Conservation (phyloP, 495 filamentous ascomycete species). For the Penicillium bovifimosum region DNA sequence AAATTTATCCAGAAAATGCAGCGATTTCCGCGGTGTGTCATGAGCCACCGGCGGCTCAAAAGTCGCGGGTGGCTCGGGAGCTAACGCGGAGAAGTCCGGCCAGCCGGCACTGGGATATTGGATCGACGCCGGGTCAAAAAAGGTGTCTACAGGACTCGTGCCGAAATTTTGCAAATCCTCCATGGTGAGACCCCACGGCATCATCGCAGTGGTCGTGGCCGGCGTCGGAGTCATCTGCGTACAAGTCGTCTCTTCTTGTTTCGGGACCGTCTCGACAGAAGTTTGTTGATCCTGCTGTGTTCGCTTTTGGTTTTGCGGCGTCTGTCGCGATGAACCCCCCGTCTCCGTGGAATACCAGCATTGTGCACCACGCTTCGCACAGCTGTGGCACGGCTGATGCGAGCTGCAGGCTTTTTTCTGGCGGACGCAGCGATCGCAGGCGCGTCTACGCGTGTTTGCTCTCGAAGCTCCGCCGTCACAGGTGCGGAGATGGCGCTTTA, state of each 20-base stretch:
- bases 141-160: constrained; percentile 1
- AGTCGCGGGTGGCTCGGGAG: background rate
- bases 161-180: constrained; percentile 2
- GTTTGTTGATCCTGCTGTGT: background rate
- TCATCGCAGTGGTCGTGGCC: background rate
- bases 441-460: constrained; percentile 7
- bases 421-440: constrained; percentile 21
- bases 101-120: constrained; percentile 2
- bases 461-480: constrained; percentile 11
- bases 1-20: constrained; percentile 18
- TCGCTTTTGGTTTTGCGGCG: background rate
- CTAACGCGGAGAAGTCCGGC: constrained; percentile 2
- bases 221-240: background rate
- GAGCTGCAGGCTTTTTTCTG: constrained; percentile 24
- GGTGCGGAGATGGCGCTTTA: constrained; percentile 14
- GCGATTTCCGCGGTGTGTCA: background rate
- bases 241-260: background rate
- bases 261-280: background rate
- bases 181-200: background rate
- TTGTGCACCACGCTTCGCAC: constrained; percentile 6
- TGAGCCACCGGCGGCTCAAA: background rate
- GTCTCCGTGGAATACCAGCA: constrained; percentile 12
- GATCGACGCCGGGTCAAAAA: background rate
- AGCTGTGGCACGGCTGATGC: constrained; percentile 17
- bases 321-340: background rate